Evolutionary conservation across 1,284 basidiomycete species (phyloP), one percentile per base, ranked within the genome.

Genomic region (Ustilago xerochloae): DNA sequence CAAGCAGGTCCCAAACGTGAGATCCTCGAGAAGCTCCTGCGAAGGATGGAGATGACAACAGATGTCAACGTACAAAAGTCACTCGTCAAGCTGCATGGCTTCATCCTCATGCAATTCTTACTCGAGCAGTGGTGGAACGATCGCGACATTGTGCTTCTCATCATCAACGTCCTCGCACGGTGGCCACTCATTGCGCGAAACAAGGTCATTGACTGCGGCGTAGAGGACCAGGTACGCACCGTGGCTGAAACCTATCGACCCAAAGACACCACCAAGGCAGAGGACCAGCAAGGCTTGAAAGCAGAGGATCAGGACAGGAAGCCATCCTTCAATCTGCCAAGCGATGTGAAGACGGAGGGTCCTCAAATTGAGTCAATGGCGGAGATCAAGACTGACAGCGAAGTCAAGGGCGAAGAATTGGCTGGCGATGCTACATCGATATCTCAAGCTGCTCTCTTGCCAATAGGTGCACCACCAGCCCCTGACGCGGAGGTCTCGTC

Each of bases 71-170:
- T 93, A 18, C 88, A 95, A 35, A 89, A 93, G 45, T 90, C 93
- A 81, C 87, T 98, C 55, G 93, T 97, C 89, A 91, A 94, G 29
- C 87, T 98, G 81, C 93, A 97, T 84, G 95, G 94, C 1, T 94
- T 97, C 84, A 93, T 91, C 84, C 87, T 96, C 22, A 94, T 98
- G 93, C 91, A 89, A 48, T 93, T 92, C 81, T 88, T 98, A 45
- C 86, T 98, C 30, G 89, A 92, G 49, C 94, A 98, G 79, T 88
- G 94, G 81, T 84, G 85, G 15, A 87, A 89, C 29, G 93, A 98
- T 77, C 75, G 87, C 24, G 92, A 94, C 38, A 87, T 97, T 30
- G 86, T 91, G 32, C 85, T 88, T 9, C 85, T 92, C 91, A 74
- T 63, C 89, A 86, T 83, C 41, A 60, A 75, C 22, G 76, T 77